phyloP scores from a whole-genome alignment of 2,329 filamentous ascomycete species.

The Scedosporium apiospermum region DNA sequence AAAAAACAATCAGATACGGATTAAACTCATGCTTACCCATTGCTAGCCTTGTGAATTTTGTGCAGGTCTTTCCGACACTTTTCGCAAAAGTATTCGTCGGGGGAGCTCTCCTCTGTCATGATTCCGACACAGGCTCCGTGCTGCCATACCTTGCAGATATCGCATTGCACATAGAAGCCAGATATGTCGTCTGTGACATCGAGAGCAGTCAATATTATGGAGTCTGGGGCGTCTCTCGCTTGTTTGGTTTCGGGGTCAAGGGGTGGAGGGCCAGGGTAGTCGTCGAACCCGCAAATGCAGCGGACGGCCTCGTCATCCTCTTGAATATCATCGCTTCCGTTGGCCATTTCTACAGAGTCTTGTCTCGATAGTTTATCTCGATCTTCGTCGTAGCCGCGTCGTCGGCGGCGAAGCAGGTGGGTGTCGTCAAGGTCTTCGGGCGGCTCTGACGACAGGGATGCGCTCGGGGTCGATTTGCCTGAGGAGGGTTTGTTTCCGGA shows the following conservation, averaged over 20 bases:
- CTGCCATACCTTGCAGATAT: conserved; percentile 97
- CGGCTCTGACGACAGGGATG: conserved; percentile 61
- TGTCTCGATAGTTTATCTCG: conserved; percentile 30
- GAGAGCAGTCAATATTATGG: conserved; percentile 48
- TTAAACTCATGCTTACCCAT: conserved; percentile 59
- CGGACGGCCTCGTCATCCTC: conserved; percentile 91
- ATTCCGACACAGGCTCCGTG: conserved; percentile 97
- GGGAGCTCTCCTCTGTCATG: conserved; percentile 84
- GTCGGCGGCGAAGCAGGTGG: conserved; percentile 65
- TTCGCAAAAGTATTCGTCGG: conserved; percentile 97
- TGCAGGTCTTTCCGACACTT: conserved; percentile 87
- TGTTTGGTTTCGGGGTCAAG: conserved; percentile 45
- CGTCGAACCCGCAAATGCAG: conserved; percentile 88
- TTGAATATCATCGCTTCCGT: conserved; percentile 62
- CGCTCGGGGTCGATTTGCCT: conserved; percentile 66
- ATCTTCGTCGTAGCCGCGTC: conserved; percentile 61
- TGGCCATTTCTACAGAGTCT: conserved; percentile 41
- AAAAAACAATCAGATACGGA: conserved; percentile 7
- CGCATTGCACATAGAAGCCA: conserved; percentile 96
- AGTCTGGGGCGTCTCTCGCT: conserved; percentile 47
- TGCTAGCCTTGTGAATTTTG: conserved; percentile 67
- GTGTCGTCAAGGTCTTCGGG: conserved; percentile 60
- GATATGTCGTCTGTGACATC: conserved; percentile 75
- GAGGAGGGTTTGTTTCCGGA: conserved; percentile 64
- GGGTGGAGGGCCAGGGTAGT: conserved; percentile 78